phyloP scores from a whole-genome alignment of 192 early-diverging fungal genomes.

The Coemansia sp. region DNA sequence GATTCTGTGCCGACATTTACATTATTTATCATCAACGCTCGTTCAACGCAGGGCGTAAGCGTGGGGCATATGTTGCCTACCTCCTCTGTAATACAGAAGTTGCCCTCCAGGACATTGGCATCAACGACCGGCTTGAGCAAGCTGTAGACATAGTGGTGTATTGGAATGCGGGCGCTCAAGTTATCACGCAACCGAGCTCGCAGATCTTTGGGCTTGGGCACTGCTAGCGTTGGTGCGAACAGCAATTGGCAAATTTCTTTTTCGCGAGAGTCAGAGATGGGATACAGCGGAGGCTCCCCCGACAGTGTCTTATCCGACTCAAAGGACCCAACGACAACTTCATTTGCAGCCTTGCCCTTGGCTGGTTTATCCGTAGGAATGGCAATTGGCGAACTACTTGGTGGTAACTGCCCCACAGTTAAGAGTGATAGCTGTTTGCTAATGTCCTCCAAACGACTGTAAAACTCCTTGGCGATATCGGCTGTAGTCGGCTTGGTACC shows the following conservation, averaged over 20 bases:
- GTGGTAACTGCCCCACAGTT: background rate
- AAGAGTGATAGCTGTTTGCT: constrained; percentile 20
- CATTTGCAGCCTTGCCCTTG: background rate
- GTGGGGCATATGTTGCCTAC: constrained; percentile 35
- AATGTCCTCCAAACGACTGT: constrained; percentile 19
- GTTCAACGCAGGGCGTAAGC: constrained; percentile 36
- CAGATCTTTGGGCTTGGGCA: constrained; percentile 12
- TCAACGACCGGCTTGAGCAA: constrained; percentile 16
- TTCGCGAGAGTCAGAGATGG: constrained; percentile 11
- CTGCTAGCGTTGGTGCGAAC: constrained; percentile 13
- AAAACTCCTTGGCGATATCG: constrained; percentile 1
- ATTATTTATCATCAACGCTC: constrained; percentile 21
- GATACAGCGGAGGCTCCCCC: background rate
- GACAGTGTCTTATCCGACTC: constrained; percentile 21
- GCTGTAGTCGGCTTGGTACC: background rate
- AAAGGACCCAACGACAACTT: background rate
- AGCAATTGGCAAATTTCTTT: constrained; percentile 22
- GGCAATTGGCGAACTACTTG: background rate
- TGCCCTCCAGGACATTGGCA: constrained; percentile 3
- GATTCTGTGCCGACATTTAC: constrained; percentile 30
- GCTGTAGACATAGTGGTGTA: constrained; percentile 14
- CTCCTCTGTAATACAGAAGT: constrained; percentile 40
- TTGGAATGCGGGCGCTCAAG: constrained; percentile 25
- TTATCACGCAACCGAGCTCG: background rate
- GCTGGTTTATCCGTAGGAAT: background rate